phyloP scores from a whole-genome alignment of 2,329 filamentous ascomycete genomes.

The Dothideomycetes sp. region DNA sequence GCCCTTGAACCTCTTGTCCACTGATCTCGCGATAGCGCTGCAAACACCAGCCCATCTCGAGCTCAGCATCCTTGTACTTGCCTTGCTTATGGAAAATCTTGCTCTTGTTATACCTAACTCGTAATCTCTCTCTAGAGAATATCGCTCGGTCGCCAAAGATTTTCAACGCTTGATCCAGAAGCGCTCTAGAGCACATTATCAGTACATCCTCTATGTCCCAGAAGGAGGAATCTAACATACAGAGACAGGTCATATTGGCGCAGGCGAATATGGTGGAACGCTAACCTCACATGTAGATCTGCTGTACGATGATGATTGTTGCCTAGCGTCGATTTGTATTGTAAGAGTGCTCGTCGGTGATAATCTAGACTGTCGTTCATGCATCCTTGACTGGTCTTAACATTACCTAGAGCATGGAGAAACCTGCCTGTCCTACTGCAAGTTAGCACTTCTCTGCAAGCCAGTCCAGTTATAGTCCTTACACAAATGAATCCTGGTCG shows the following conservation, averaged over 20 bases:
- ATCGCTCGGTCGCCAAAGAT: not conserved
- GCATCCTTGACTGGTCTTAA: not conserved
- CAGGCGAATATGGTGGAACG: conserved; percentile 13
- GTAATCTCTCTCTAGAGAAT: not conserved
- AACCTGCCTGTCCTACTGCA: not conserved
- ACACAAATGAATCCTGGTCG: not conserved
- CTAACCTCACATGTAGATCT: conserved; percentile 15
- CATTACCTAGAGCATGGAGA: not conserved
- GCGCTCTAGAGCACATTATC: not conserved
- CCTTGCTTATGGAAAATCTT: not conserved
- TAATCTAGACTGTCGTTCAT: conserved; percentile 5
- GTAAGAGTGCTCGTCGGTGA: conserved; percentile 13
- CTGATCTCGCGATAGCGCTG: no score
- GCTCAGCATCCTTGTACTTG: not conserved
- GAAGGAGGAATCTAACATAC: not conserved
- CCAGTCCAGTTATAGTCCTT: not conserved
- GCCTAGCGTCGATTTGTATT: conserved; percentile 15
- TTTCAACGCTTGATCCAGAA: not conserved
- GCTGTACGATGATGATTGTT: conserved; percentile 17
- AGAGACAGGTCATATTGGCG: not conserved
- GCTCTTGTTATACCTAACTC: not conserved
- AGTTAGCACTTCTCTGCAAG: not conserved
- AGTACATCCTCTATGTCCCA: not conserved
- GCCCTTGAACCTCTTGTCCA: not conserved
- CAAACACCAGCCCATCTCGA: no score